Evolutionary conservation across 2,329 filamentous ascomycete species (phyloP).

Genomic region (Sarocladium brachiariae): DNA sequence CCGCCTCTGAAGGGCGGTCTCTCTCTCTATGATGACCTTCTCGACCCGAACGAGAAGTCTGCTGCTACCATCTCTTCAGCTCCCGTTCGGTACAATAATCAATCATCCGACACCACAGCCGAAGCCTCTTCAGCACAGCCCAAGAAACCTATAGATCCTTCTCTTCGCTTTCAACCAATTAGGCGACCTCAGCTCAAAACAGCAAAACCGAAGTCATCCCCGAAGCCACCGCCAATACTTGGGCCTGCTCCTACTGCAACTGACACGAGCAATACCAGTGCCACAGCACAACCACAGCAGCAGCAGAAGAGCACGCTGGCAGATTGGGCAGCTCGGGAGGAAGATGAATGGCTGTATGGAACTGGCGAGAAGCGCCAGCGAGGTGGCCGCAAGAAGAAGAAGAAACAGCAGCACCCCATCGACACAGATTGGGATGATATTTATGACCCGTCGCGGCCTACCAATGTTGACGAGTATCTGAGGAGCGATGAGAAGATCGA

Average conservation of each 20-base stretch:
- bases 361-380: constrained; percentile 60
- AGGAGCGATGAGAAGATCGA: constrained; percentile 75
- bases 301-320: constrained; percentile 63
- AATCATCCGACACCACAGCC: constrained; percentile 35
- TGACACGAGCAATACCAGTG: constrained; percentile 15
- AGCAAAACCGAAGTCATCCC: constrained; percentile 58
- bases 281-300: constrained; percentile 29
- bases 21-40: constrained; percentile 79
- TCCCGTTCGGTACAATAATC: constrained; percentile 61
- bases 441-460: constrained; percentile 78
- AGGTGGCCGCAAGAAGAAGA: constrained; percentile 73
- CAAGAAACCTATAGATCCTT: constrained; percentile 55
- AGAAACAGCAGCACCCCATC: constrained; percentile 56
- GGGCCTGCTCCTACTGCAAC: constrained; percentile 21
- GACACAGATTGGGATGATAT: constrained; percentile 86
- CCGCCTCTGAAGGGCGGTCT: constrained; percentile 36
- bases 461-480: constrained; percentile 77
- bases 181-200: constrained; percentile 61
- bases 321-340: constrained; percentile 70
- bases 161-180: constrained; percentile 81
- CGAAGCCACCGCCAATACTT: constrained; percentile 29
- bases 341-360: constrained; percentile 74
- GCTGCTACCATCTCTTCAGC: constrained; percentile 67
- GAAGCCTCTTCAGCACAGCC: constrained; percentile 32
- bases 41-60: constrained; percentile 50